Evolutionary conservation across 305 asterid species (phyloP).

Genomic region (Salvia sclarea): DNA sequence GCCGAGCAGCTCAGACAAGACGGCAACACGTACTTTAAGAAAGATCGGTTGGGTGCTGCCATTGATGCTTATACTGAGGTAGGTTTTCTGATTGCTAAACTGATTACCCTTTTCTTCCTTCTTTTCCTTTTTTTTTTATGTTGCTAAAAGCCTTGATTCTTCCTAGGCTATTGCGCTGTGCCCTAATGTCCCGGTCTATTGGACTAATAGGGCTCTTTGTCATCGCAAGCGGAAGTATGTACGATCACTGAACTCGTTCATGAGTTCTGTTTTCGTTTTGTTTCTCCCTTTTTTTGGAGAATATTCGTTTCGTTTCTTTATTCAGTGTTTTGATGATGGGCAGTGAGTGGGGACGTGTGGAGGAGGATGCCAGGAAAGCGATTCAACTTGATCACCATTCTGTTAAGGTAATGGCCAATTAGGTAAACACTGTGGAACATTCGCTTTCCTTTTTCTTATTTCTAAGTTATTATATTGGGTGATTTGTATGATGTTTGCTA

Average conservation of each 20-base stretch:
- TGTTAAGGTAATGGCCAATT: slow-evolving; percentile 53
- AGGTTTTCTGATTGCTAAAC: background rate
- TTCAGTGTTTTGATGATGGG: slow-evolving; percentile 15
- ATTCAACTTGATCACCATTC: slow-evolving; percentile 78
- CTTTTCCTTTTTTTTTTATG: background rate
- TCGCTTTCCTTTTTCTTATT: background rate
- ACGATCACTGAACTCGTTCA: slow-evolving; percentile 20
- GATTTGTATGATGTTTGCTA: background rate
- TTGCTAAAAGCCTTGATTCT: slow-evolving; percentile 17
- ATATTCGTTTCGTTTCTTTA: background rate
- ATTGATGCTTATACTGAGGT: slow-evolving; percentile 97
- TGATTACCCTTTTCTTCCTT: background rate
- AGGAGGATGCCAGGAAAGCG: slow-evolving; percentile 84
- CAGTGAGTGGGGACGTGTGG: slow-evolving; percentile 85
- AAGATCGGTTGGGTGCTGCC: slow-evolving; percentile 79
- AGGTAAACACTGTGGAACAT: background rate
- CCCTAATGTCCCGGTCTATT: slow-evolving; percentile 85
- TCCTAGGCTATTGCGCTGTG: slow-evolving; percentile 77
- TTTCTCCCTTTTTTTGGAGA: background rate
- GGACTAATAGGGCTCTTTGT: slow-evolving; percentile 96
- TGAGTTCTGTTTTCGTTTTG: background rate
- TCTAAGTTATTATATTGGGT: background rate
- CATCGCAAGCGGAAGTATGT: slow-evolving; percentile 80
- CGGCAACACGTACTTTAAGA: slow-evolving; percentile 73
- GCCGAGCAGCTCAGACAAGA: slow-evolving; percentile 77